These are phyloP conservation scores for Pseudomicrostroma phylloplanum DNA, from an alignment of 1,284 basidiomycete genomes.

Conservation along the genomic window DNA sequence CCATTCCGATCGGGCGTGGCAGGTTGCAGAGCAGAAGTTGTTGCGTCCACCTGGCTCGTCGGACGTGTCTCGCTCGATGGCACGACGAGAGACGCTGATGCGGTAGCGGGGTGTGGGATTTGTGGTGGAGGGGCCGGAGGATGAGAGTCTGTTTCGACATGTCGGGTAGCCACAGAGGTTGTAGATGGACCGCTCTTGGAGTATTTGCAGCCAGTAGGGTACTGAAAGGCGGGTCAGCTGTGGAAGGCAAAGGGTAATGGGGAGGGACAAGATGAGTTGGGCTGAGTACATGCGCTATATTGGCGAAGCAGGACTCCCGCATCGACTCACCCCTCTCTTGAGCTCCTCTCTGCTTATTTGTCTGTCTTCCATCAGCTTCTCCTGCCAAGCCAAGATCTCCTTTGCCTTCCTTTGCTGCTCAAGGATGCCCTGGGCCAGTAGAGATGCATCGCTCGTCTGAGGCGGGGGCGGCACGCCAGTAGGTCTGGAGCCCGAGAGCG, in stretches of 20 bases:
- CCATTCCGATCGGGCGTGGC: neutral
- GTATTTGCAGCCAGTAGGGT: neutral
- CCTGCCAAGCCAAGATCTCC: neutral
- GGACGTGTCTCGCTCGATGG: neutral
- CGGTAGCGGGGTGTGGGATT: neutral
- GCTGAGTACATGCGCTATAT: too few relatives aligned
- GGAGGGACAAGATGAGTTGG: neutral
- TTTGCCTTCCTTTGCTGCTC: neutral
- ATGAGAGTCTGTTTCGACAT: neutral
- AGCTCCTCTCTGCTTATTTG: neutral
- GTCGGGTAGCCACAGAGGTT: neutral
- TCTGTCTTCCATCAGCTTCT: neutral
- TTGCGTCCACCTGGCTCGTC: constrained; percentile 1
- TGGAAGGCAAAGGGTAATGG: neutral
- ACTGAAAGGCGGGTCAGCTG: neutral
- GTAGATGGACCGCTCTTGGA: neutral
- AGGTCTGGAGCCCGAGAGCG: too few relatives aligned
- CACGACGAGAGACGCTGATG: neutral
- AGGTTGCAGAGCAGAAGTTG: neutral
- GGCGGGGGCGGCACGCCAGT: neutral
- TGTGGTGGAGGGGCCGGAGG: neutral
- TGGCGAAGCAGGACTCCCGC: too few relatives aligned
- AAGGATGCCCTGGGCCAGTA: neutral
- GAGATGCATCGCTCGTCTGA: neutral
- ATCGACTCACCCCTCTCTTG: neutral